phyloP scores from a whole-genome alignment of 805 yeast species.

The Zygotorulaspora chibaensis region DNA sequence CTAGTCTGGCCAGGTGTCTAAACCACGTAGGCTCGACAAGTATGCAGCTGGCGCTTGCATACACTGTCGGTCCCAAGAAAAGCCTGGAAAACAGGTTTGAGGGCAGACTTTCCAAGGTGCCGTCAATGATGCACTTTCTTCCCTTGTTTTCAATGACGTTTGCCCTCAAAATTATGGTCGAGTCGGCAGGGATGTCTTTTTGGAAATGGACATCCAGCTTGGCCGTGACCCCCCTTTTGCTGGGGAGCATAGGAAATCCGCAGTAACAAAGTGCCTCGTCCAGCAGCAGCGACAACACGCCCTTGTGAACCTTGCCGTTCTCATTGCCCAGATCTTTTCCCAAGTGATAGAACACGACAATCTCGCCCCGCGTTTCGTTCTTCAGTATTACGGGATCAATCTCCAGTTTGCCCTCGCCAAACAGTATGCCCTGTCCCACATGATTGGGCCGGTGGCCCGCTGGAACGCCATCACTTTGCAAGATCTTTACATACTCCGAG shows the following conservation, averaged over 20 bases:
- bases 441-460: slow-evolving; percentile 56
- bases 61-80: slow-evolving; percentile 30
- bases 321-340: slow-evolving; percentile 64
- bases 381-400: slow-evolving; percentile 71
- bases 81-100: background rate
- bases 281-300: slow-evolving; percentile 68
- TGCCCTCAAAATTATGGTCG: slow-evolving; percentile 64
- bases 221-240: slow-evolving; percentile 86
- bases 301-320: slow-evolving; percentile 75
- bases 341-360: slow-evolving; percentile 64
- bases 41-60: slow-evolving; percentile 64
- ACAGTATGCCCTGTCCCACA: slow-evolving; percentile 67
- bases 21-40: slow-evolving; percentile 89
- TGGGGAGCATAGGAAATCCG: slow-evolving; percentile 80
- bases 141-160: slow-evolving; percentile 64
- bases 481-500: slow-evolving; percentile 15
- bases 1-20: slow-evolving; percentile 58
- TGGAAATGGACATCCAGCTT: slow-evolving; percentile 58
- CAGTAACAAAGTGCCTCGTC: slow-evolving; percentile 85
- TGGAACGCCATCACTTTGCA: slow-evolving; percentile 49
- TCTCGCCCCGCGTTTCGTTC: slow-evolving; percentile 46
- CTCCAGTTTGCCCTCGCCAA: slow-evolving; percentile 63
- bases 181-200: slow-evolving; percentile 47
- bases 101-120: slow-evolving; percentile 47
- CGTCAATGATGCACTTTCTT: slow-evolving; percentile 75